A percentile compares a stretch with the other conserved stretches of the same genome.
These are phyloP conservation scores for Skeletonema costatum DNA, from an alignment of 108 stramenopile species.

Conservation along the genomic window DNA sequence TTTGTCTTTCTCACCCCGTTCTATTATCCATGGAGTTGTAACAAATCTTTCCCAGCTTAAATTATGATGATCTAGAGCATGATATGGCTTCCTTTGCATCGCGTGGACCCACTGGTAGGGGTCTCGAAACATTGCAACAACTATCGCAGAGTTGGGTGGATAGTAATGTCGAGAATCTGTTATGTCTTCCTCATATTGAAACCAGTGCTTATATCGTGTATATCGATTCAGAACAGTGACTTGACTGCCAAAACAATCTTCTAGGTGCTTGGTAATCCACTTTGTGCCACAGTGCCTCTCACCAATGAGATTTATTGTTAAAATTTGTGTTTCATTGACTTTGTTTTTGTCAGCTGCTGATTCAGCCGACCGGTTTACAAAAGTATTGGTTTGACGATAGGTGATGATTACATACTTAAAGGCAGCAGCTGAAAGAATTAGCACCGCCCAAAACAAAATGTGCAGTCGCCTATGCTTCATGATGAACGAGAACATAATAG, in stretches of 20 bases:
- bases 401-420: neutral
- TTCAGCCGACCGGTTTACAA: neutral
- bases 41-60: constrained; percentile 51
- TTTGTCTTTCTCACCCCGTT: constrained; percentile 28
- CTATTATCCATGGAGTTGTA: constrained; percentile 47
- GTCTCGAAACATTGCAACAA: constrained; percentile 56
- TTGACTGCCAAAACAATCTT: constrained; percentile 31
- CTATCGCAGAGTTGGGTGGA: constrained; percentile 27
- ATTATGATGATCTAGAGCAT: constrained; percentile 52
- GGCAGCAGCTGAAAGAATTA: neutral
- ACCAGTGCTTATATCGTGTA: constrained; percentile 47
- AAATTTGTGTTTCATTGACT: constrained; percentile 1
- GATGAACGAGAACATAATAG: neutral
- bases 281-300: constrained; percentile 58
- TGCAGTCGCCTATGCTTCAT: neutral
- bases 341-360: neutral
- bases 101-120: constrained; percentile 65
- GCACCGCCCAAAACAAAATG: neutral
- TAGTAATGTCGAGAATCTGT: neutral
- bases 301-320: constrained; percentile 46
- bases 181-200: constrained; percentile 40
- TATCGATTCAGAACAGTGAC: constrained; percentile 26
- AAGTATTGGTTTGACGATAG: neutral
- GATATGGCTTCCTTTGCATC: constrained; percentile 54
- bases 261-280: constrained; percentile 43